Evolutionary conservation across 2,329 filamentous ascomycete species (phyloP), one percentile per base, ranked within the genome.

Genomic region (Penicillium sp.): DNA sequence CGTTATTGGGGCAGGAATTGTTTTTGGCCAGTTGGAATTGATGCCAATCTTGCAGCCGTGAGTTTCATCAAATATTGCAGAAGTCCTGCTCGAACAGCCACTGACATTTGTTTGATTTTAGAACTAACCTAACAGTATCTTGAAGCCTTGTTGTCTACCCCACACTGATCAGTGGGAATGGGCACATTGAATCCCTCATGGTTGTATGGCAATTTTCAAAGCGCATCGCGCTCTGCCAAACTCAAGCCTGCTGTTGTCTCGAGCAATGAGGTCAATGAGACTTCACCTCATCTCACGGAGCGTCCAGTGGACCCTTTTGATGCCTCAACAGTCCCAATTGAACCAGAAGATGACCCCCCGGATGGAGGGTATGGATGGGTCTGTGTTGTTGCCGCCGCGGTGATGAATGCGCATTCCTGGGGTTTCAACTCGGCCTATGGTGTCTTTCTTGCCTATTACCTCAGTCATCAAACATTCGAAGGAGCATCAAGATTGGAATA

Each of bases 361-460:
- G 31, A 59, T 43, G 57, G 54, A 16, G 57, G 57, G 8, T 57
- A 57, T 21, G 57, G 51, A 3, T 59, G 55, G 57, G 40, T 57
- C 5, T 60, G 52, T 29, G 52, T 48, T 7, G 27, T 59, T 3
- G 39, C 36, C 2, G 51, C 45, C 4, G 39, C 43, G 2, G 21
- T 47, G 2, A 52, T 59, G 39, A 59, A 49, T 31, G 51, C 45
- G 2, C 57, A 59, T 29, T 43, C 51, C 0, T 59, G 57, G 57
- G 55, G 57, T 7, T 44, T 60, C 31, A 58, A 54, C 36, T 40
- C 42, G 54, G 68, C 68, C 13, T 79, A 76, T 53, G 75, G 75
- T 36, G 71, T 80, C 13, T 79, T 77, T 52, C 69, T 79, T 0
- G 69, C 72, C 5, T 70, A 77, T 48, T 80, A 77, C 53, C 65